Evolutionary conservation across 441 rosid species (phyloP).

Genomic region (Brassica hybrid): DNA sequence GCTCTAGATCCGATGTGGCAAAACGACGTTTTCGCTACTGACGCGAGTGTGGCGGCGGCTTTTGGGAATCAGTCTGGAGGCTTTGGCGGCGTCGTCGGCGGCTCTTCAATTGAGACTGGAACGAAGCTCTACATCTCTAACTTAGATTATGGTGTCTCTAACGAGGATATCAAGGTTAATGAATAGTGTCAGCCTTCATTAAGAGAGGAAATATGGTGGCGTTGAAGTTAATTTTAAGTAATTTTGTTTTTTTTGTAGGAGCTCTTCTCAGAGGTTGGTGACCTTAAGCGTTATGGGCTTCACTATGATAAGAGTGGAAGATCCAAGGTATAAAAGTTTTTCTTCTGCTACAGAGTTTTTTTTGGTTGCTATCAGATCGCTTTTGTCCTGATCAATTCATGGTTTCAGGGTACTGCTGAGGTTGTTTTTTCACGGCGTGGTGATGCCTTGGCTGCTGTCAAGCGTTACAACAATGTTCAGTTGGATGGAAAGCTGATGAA

Average conservation of each 20-base stretch:
- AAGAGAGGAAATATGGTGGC: not conserved
- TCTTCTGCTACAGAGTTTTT: constrained; percentile 4
- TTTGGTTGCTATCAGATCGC: not conserved
- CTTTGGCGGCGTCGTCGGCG: constrained; percentile 17
- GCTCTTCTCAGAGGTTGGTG: constrained; percentile 63
- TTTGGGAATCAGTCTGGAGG: constrained; percentile 41
- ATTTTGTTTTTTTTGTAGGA: constrained; percentile 46
- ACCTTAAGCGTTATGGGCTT: constrained; percentile 51
- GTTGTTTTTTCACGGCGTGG: constrained; percentile 52
- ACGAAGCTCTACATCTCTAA: constrained; percentile 58
- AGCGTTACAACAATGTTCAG: constrained; percentile 63
- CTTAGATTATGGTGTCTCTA: constrained; percentile 56
- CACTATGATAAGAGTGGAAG: constrained; percentile 65
- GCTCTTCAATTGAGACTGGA: constrained; percentile 53
- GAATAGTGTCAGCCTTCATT: not conserved
- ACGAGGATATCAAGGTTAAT: constrained; percentile 55
- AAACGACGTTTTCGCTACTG: constrained; percentile 49
- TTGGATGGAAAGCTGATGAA: constrained; percentile 64
- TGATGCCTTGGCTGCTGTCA: constrained; percentile 63
- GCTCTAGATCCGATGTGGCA: constrained; percentile 46
- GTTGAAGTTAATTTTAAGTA: not conserved
- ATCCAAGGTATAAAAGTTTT: constrained; percentile 52
- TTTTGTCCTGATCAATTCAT: not conserved
- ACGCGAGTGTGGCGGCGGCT: constrained; percentile 39
- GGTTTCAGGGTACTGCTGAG: constrained; percentile 65